phyloP scores from a whole-genome alignment of 202 grass and related monocot species.

The Cymbopogon flexuosus region DNA sequence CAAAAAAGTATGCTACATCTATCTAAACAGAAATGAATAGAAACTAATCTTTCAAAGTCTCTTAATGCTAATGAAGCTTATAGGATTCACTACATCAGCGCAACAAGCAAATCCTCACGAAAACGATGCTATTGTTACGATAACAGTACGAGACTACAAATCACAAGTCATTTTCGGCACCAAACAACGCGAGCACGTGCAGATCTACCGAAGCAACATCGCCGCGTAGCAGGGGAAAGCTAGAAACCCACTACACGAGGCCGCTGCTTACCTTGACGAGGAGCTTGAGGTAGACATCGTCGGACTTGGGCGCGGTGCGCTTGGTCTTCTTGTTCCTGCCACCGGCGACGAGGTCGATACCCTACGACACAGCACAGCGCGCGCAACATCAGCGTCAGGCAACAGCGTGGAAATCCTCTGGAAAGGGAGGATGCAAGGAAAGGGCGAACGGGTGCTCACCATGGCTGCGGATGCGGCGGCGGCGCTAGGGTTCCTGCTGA shows the following conservation, averaged over 20 bases:
- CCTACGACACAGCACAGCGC: conserved; percentile 10
- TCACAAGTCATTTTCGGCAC: background rate
- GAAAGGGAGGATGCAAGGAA: background rate
- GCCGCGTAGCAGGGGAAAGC: background rate
- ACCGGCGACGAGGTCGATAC: conserved; percentile 81
- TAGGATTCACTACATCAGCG: background rate
- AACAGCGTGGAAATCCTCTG: background rate
- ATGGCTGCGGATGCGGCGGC: background rate
- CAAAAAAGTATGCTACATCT: background rate
- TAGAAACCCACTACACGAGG: background rate
- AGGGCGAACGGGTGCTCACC: background rate
- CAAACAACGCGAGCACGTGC: background rate
- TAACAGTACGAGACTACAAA: background rate
- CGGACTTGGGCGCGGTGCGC: conserved; percentile 68
- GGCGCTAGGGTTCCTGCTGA: conserved; percentile 30
- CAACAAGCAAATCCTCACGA: background rate
- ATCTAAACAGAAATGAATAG: conserved; percentile 24
- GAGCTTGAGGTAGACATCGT: conserved; percentile 92
- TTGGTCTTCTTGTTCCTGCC: conserved; percentile 89
- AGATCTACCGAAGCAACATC: background rate
- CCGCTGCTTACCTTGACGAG: conserved; percentile 59
- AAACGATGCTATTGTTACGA: background rate
- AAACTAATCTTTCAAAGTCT: background rate
- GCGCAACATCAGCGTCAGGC: background rate
- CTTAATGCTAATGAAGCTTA: background rate